A percentile compares a stretch with the other conserved stretches of the same genome.
Evolutionary conservation across 129 eudicot species (phyloP).

Genomic region (Artemisia tridentata): DNA sequence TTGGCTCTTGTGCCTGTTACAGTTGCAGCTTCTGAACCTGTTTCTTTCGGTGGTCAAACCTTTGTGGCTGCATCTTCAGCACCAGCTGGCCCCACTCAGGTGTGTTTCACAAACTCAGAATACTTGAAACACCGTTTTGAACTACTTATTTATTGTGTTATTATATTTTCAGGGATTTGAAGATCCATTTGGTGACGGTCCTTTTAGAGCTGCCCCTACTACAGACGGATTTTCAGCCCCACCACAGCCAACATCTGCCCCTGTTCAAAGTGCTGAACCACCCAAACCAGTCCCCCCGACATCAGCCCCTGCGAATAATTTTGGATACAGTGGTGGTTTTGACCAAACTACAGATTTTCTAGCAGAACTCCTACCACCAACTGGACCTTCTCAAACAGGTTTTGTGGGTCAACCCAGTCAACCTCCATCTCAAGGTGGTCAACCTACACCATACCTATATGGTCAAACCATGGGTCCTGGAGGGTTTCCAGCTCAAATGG

Average conservation of each 20-base stretch:
- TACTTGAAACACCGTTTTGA: background rate
- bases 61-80: conserved; percentile 46
- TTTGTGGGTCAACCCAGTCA: conserved; percentile 33
- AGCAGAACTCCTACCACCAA: conserved; percentile 85
- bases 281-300: conserved; percentile 34
- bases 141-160: conserved; percentile 2
- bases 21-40: conserved; percentile 39
- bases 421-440: conserved; percentile 36
- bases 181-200: conserved; percentile 96
- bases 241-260: conserved; percentile 46
- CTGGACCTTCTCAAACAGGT: conserved; percentile 46
- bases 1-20: conserved; percentile 65
- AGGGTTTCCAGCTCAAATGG: conserved; percentile 40
- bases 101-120: conserved; percentile 28
- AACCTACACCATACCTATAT: conserved; percentile 23
- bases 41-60: conserved; percentile 51
- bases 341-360: conserved; percentile 58
- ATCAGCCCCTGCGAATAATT: conserved; percentile 28
- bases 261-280: conserved; percentile 41
- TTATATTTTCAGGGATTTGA: conserved; percentile 66
- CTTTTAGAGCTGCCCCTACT: conserved; percentile 73
- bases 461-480: conserved; percentile 25
- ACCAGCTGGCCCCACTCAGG: conserved; percentile 56
- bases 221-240: conserved; percentile 44
- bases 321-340: conserved; percentile 44